These are phyloP conservation scores for Ogataea philodendri DNA, from an alignment of 805 yeast genomes.

Conservation along the genomic window DNA sequence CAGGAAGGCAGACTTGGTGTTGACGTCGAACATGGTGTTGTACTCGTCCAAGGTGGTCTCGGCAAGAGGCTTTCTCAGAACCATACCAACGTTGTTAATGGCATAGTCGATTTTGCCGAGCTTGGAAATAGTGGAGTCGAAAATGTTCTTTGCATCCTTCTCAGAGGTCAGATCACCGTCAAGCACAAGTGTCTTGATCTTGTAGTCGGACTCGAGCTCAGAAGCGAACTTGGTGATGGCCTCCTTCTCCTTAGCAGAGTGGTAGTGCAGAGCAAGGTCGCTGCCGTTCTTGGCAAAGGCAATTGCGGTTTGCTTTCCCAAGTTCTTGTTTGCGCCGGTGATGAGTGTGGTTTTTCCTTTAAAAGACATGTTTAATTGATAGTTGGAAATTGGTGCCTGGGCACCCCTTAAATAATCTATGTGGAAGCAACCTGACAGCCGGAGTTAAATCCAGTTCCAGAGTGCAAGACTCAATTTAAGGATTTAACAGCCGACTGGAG, in stretches of 20 bases:
- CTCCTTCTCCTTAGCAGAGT: conserved; percentile 40
- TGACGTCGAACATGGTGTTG: conserved; percentile 50
- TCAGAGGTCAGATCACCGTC: conserved; percentile 46
- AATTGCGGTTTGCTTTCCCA: conserved; percentile 51
- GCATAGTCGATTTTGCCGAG: conserved; percentile 60
- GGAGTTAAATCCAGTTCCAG: no score
- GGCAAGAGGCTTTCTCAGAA: conserved; percentile 56
- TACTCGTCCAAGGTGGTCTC: conserved; percentile 55
- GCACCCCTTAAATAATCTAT: neutral
- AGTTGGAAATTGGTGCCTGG: conserved; percentile 1
- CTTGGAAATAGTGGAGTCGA: conserved; percentile 41
- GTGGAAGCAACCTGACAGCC: no score
- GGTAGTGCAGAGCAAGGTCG: conserved; percentile 54
- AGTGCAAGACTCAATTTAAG: no score
- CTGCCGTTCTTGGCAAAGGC: conserved; percentile 57
- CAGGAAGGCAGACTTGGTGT: conserved; percentile 60
- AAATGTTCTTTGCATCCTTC: conserved; percentile 42
- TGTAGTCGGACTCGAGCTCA: conserved; percentile 36
- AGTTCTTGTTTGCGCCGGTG: conserved; percentile 63
- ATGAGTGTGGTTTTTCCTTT: conserved; percentile 52
- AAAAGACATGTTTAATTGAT: conserved; percentile 20
- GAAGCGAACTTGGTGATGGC: conserved; percentile 38
- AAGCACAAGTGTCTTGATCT: conserved; percentile 41
- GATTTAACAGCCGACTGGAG: no score
- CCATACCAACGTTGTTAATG: conserved; percentile 67